Evolutionary conservation across 1,284 basidiomycete species (phyloP).

Genomic region (Ceratobasidium sp.): DNA sequence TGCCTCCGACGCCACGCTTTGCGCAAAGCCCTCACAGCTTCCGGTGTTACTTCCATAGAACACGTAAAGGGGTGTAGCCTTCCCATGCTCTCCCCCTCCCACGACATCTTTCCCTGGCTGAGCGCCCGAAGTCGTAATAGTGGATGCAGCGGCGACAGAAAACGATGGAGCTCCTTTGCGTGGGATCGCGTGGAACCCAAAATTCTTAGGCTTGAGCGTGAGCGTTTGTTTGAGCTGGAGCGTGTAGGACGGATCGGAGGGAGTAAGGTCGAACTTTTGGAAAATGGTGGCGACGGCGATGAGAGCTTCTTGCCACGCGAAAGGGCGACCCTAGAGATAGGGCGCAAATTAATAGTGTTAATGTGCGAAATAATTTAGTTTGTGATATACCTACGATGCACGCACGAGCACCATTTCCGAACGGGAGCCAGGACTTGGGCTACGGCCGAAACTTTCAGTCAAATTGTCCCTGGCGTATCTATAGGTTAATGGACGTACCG

Average conservation of each 20-base stretch:
- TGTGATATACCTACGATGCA: slow-evolving; percentile 51
- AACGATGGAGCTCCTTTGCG: slow-evolving; percentile 48
- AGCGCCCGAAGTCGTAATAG: background rate
- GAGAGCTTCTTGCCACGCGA: slow-evolving; percentile 55
- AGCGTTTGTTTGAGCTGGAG: slow-evolving; percentile 54
- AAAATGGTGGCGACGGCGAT: slow-evolving; percentile 54
- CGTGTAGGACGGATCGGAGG: slow-evolving; percentile 52
- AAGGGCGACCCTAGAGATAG: slow-evolving; percentile 50
- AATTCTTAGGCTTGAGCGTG: slow-evolving; percentile 55
- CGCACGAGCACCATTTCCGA: slow-evolving; percentile 53
- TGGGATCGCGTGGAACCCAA: slow-evolving; percentile 53
- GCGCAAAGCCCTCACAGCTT: slow-evolving; percentile 48
- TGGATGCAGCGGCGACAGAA: background rate
- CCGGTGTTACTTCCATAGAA: slow-evolving; percentile 48
- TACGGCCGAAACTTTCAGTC: background rate
- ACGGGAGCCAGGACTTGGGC: slow-evolving; percentile 48
- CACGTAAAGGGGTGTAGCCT: background rate
- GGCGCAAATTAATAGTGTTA: background rate
- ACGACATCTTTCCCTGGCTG: slow-evolving; percentile 27
- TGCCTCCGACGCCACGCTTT: slow-evolving; percentile 31
- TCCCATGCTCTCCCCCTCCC: background rate
- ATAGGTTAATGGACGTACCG: slow-evolving; percentile 20
- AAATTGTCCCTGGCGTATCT: background rate
- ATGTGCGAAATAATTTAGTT: background rate
- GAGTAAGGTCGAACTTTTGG: slow-evolving; percentile 54